Base-by-base conservation (phyloP, 352 stramenopile species). In the Phytophthora syringae region DNA sequence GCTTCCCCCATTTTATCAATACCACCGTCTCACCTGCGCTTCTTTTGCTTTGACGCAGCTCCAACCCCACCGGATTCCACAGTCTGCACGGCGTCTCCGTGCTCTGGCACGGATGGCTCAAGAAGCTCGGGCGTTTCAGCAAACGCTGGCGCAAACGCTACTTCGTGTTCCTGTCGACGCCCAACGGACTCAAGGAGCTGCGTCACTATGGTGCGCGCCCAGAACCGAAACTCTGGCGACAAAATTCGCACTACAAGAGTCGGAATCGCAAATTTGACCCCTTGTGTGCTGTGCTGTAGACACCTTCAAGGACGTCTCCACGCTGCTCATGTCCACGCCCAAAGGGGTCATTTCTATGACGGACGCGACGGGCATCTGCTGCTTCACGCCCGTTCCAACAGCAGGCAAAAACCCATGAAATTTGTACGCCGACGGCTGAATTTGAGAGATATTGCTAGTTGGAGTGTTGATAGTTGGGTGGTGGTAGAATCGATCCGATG, bases 21-120 rank as follows among this genome's bases (percentile, higher is more conserved):
- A 15, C 56, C 37, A 48, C 15, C 21, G 43, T 36, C 37, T 56
- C 64, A 40, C 18, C 47, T 60, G 27, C 61, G 32, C 15, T 58
- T 61, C 11, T 58, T 57, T 7, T 67, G 49, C 12, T 10, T 16
- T 32, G 6, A n/a, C 44, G 12, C 39, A 87, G 79, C 69, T 84
- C 78, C 32, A 84, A 77, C 52, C 68, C 72, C 11, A 62, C 70
- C n/a, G 79, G 74, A 36, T 87, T 87, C 56, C 53, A 74, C 40
- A 87, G 72, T 53, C 49, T 82, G 37, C 70, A 74, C 20, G 77
- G 84, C 28, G 77, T 89, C 43, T 87, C 80, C 2, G 82, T 94
- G 59, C 84, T 94, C 21, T 94, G 86, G 86, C 82, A 92, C 47
- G 86, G 86, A 56, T 94, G 86, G 86, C 78, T 94, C 45, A 91